Conservation (phyloP, 1,284 basidiomycete genomes). For the Neonothopanus nambi region DNA sequence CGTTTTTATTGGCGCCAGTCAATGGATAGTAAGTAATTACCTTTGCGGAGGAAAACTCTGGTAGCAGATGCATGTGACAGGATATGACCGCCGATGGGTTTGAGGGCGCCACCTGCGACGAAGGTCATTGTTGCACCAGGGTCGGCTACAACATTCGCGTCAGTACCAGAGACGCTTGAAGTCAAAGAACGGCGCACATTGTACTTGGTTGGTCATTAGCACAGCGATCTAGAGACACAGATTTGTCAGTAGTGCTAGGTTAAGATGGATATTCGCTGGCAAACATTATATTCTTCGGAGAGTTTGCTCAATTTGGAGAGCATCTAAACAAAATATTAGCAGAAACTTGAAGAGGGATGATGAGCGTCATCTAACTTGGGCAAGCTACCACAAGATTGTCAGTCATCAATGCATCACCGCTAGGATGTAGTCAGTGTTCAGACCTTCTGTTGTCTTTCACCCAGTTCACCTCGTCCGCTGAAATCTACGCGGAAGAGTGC, state of each 20-base stretch:
- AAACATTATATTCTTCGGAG: conserved; percentile 86
- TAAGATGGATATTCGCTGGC: conserved; percentile 17
- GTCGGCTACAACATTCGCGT: conserved; percentile 57
- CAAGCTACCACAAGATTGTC: conserved; percentile 46
- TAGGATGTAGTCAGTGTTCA: conserved; percentile 25
- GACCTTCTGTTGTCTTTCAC: conserved; percentile 88
- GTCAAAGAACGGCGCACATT: conserved; percentile 50
- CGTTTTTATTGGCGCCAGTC: background rate
- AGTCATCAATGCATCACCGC: background rate
- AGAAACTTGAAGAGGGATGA: background rate
- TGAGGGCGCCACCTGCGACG: conserved; percentile 84
- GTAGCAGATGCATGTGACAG: conserved; percentile 86
- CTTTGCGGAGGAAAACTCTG: conserved; percentile 85
- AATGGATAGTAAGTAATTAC: conserved; percentile 35
- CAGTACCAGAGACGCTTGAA: conserved; percentile 1
- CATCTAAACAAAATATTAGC: conserved; percentile 52
- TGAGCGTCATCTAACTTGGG: conserved; percentile 49
- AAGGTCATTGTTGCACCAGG: conserved; percentile 95
- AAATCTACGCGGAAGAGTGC: conserved; percentile 92
- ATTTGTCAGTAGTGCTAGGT: conserved; percentile 23
- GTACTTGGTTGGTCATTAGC: conserved; percentile 90
- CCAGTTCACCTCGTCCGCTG: conserved; percentile 88
- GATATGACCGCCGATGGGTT: conserved; percentile 87
- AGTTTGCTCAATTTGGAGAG: conserved; percentile 87
- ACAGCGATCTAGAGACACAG: conserved; percentile 66